These are phyloP conservation scores for Leptographium galeiforme DNA, from an alignment of 2,329 filamentous ascomycete species.

Conservation along the genomic window DNA sequence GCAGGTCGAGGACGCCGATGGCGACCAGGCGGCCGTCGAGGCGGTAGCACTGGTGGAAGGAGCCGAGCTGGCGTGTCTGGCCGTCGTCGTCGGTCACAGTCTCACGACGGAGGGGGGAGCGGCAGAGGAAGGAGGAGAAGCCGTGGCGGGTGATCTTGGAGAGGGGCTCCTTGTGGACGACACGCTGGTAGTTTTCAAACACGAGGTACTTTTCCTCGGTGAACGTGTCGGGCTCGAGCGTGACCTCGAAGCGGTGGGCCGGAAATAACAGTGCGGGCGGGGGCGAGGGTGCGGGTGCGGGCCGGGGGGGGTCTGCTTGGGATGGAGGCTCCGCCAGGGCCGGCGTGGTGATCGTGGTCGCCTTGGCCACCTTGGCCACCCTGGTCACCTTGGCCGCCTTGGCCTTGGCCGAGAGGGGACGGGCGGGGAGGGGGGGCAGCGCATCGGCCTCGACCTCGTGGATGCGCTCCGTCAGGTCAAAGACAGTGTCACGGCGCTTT, in stretches of 20 bases:
- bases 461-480: slow-evolving; percentile 51
- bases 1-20: slow-evolving; percentile 61
- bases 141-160: slow-evolving; percentile 43
- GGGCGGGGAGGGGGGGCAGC: slow-evolving; percentile 23
- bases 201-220: slow-evolving; percentile 64
- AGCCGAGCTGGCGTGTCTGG: slow-evolving; percentile 46
- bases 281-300: background rate
- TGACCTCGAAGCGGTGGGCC: slow-evolving; percentile 54
- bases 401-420: no score
- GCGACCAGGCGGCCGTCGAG: slow-evolving; percentile 65
- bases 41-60: slow-evolving; percentile 71
- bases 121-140: slow-evolving; percentile 63
- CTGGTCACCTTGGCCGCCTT: no score
- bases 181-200: slow-evolving; percentile 61
- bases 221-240: slow-evolving; percentile 55
- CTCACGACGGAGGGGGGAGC: slow-evolving; percentile 46
- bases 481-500: slow-evolving; percentile 50
- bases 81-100: slow-evolving; percentile 32
- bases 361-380: no score
- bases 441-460: slow-evolving; percentile 52
- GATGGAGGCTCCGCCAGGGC: no score
- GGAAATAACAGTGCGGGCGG: slow-evolving; percentile 31
- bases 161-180: slow-evolving; percentile 56
- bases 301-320: background rate
- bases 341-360: no score